Evolutionary conservation across 306 rosid genomes (phyloP).

Genomic region (Macrotyloma uniflorum): DNA sequence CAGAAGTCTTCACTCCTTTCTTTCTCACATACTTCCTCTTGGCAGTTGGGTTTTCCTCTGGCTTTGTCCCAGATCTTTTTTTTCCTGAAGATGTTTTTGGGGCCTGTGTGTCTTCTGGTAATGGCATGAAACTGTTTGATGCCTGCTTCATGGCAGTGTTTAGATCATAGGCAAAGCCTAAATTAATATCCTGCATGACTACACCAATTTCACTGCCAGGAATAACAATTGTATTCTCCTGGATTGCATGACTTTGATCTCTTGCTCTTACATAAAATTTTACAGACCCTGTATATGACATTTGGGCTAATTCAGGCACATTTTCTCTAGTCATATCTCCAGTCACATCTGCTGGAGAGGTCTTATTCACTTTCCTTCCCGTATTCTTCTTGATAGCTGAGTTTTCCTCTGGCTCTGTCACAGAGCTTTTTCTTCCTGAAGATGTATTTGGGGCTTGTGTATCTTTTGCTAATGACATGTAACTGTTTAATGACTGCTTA

Average conservation of each 20-base stretch:
- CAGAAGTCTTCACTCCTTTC: constrained; percentile 28
- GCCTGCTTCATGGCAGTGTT: constrained; percentile 31
- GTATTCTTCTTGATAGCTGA: constrained; percentile 30
- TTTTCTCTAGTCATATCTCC: constrained; percentile 32
- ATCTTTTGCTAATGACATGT: constrained; percentile 36
- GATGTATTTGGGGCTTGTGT: constrained; percentile 32
- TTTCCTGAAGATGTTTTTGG: constrained; percentile 28
- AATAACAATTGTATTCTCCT: constrained; percentile 27
- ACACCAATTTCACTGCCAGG: constrained; percentile 27
- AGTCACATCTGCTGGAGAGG: constrained; percentile 39
- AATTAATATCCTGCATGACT: constrained; percentile 29
- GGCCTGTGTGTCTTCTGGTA: constrained; percentile 34
- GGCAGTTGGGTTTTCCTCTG: constrained; percentile 12
- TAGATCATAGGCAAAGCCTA: constrained; percentile 31
- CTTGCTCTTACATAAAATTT: constrained; percentile 23
- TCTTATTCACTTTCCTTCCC: constrained; percentile 27
- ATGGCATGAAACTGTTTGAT: constrained; percentile 34
- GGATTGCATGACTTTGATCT: constrained; percentile 34
- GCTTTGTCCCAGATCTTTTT: constrained; percentile 26
- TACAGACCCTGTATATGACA: constrained; percentile 44
- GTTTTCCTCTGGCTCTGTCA: constrained; percentile 18
- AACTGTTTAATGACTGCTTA: constrained; percentile 34
- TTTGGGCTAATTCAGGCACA: constrained; percentile 39
- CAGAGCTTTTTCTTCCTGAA: constrained; percentile 16
- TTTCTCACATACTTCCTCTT: constrained; percentile 30